A percentile compares a stretch with the other conserved stretches of the same genome.
These are phyloP conservation scores for Calycina herbarum DNA, from an alignment of 2,329 filamentous ascomycete genomes.

Conservation along the genomic window DNA sequence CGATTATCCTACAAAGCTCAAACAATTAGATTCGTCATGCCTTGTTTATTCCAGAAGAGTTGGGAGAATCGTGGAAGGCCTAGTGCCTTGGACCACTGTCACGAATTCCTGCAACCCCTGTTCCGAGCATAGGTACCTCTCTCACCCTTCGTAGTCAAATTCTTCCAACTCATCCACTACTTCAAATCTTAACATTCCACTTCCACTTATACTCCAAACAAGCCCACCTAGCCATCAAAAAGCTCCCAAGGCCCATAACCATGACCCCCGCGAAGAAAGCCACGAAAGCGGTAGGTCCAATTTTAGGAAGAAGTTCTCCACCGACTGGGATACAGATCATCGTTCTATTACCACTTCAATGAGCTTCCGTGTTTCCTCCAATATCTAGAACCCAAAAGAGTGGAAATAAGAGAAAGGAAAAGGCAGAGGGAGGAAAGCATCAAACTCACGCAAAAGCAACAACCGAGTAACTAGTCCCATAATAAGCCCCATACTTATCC, in stretches of 20 bases:
- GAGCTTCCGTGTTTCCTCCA: not conserved
- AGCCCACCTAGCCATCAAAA: conserved; percentile 35
- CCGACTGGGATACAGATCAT: conserved; percentile 34
- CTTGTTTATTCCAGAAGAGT: too few relatives aligned
- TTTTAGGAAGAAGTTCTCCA: conserved; percentile 28
- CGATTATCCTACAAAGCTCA: too few relatives aligned
- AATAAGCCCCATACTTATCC: conserved; percentile 34
- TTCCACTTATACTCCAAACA: conserved; percentile 34
- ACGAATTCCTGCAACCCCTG: too few relatives aligned
- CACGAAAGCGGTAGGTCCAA: conserved; percentile 30
- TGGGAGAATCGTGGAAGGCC: too few relatives aligned
- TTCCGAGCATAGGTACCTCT: too few relatives aligned
- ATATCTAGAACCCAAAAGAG: not conserved
- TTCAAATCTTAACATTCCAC: conserved; percentile 33
- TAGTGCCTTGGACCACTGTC: too few relatives aligned
- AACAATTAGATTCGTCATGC: too few relatives aligned
- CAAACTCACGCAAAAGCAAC: conserved; percentile 36
- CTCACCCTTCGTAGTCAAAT: too few relatives aligned
- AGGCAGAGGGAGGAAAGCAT: not conserved
- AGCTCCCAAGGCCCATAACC: conserved; percentile 27
- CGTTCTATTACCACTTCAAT: conserved; percentile 19
- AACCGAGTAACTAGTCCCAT: conserved; percentile 33
- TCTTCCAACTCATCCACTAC: not conserved
- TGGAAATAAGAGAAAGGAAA: not conserved
- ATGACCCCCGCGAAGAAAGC: conserved; percentile 33